Base-by-base conservation (phyloP, 345 rosid species). In the Rhodamnia argentea region DNA sequence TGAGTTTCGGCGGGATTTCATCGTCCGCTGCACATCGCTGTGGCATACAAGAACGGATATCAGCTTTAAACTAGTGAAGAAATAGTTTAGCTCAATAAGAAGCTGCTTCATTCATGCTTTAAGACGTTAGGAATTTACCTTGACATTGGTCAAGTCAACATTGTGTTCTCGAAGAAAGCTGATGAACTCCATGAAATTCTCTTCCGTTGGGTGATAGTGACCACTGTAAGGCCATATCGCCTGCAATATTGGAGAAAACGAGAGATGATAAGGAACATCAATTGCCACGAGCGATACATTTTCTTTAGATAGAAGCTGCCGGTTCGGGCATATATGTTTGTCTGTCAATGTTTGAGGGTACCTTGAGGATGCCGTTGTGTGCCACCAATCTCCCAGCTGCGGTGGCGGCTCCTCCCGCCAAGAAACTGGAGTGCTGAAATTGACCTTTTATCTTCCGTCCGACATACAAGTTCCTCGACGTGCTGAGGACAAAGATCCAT, bases 391-490 rank as follows among this genome's bases (percentile, higher is more conserved):
- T 90, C 24, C 98, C 95, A 3, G 96, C 96, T 7, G 96, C 94
- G 6, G 91, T 90, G 42, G 96, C 91, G 12, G 99, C 96, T 3
- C 92, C 99, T 2, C 99, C 98, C 11, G 96, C 93, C 22, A 96
- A 90, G 88, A 96, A 96, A 86, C 96, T 94, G 1, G 98, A 96
- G 83, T 96, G 98, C 55, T 96, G 98, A 87, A 96, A 96, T 3
- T n/a, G 59, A 70, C 95, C 98, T 89, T 90, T 96, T 55, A 86
- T 89, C 86, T 96, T 96, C 88, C 89, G 86, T 47, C 94, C 96
- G 10, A 91, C 91, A 58, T 95, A 96, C 37, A 96, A 40, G 10
- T 51, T 82, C 83, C 93, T 89, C 29, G 93, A 88, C 13, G 96
- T 92, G 86, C 98, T 92, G 3, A 94, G 90, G 8, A 96, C 97